phyloP scores from a whole-genome alignment of 106 monocot genomes.

The Iris macrosiphon region DNA sequence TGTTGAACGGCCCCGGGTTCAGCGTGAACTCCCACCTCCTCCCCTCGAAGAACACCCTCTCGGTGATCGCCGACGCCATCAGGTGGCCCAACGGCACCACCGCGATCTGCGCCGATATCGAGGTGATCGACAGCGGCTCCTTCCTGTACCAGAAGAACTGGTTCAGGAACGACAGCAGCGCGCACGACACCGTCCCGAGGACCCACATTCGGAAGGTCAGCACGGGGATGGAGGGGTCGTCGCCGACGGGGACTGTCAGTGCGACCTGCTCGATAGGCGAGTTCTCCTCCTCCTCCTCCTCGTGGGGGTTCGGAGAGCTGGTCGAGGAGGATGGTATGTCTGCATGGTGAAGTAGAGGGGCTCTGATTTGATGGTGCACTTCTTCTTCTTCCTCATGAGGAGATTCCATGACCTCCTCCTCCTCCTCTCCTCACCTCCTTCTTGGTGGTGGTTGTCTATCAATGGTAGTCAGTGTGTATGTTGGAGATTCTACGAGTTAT shows the following conservation, averaged over 20 bases:
- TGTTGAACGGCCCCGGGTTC: constrained; percentile 65
- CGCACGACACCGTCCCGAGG: constrained; percentile 44
- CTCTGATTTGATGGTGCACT: too few relatives aligned
- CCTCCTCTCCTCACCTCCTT: too few relatives aligned
- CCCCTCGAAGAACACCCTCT: constrained; percentile 27
- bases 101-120: constrained; percentile 63
- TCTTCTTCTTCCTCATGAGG: too few relatives aligned
- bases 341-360: too few relatives aligned
- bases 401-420: too few relatives aligned
- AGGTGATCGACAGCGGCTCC: constrained; percentile 44
- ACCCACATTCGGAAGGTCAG: constrained; percentile 58
- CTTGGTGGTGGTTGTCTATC: too few relatives aligned
- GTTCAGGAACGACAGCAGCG: constrained; percentile 45
- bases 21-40: constrained; percentile 50
- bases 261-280: constrained; percentile 58
- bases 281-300: too few relatives aligned
- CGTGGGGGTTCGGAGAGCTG: too few relatives aligned
- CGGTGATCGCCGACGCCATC: constrained; percentile 36
- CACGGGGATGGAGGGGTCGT: constrained; percentile 36
- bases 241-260: constrained; percentile 36
- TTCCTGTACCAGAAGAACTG: constrained; percentile 71
- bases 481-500: too few relatives aligned
- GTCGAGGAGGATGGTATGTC: too few relatives aligned
- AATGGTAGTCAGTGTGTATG: too few relatives aligned
- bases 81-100: constrained; percentile 54